Percentiles rank a stretch among this genome's conserved stretches.
Conservation (phyloP, 78 protist species). For the Dictyostelium intermedium region DNA sequence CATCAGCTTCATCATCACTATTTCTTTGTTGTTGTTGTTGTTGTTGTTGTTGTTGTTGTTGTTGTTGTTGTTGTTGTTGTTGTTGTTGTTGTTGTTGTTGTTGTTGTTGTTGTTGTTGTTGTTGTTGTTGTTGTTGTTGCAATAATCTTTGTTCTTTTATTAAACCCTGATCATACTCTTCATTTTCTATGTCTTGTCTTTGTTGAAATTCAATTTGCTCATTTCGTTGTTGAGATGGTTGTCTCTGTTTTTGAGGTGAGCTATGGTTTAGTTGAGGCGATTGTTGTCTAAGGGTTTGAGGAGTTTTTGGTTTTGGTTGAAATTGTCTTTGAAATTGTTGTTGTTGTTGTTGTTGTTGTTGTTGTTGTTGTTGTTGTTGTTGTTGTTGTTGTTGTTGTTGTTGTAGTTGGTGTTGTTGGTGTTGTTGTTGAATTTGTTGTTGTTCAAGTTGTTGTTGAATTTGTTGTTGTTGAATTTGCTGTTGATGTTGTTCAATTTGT, state of each 20-base stretch:
- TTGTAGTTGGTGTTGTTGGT: not conserved
- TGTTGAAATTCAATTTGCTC: not conserved
- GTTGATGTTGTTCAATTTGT: not conserved
- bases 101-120: not conserved
- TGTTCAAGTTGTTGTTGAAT: not conserved
- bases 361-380: not conserved
- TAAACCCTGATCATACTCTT: not conserved
- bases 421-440: not conserved
- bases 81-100: not conserved
- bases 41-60: not conserved
- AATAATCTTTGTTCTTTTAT: not conserved
- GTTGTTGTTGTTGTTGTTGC: no score
- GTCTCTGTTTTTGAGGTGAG: not conserved
- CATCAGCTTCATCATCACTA: not conserved
- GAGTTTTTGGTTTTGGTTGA: not conserved
- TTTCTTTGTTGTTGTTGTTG: not conserved
- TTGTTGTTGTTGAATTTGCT: not conserved
- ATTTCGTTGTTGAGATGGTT: not conserved
- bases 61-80: not conserved
- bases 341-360: conserved; percentile 16
- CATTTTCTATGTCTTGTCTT: not conserved
- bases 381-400: not conserved
- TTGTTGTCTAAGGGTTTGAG: not conserved
- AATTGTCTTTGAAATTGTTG: not conserved
- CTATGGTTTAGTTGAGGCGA: not conserved